These are phyloP conservation scores for Saturnispora besseyi DNA, from an alignment of 805 yeast species.

Conservation along the genomic window DNA sequence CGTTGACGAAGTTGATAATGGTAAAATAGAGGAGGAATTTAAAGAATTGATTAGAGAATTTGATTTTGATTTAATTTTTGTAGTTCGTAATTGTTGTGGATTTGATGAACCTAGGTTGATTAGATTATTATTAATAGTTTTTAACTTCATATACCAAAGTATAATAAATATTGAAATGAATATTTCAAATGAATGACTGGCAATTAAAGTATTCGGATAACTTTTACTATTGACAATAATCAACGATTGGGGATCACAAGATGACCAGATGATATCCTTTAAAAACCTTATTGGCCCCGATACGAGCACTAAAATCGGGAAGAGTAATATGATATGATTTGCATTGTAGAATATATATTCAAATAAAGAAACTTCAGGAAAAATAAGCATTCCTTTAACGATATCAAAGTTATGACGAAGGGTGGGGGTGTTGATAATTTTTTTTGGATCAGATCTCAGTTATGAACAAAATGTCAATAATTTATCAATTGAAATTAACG, in stretches of 20 bases:
- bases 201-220: constrained; percentile 21
- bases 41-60: not conserved
- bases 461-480: not conserved
- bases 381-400: constrained; percentile 1
- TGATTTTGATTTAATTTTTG: constrained; percentile 3
- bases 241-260: constrained; percentile 8
- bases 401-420: not conserved
- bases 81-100: constrained; percentile 8
- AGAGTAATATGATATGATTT: not conserved
- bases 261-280: constrained; percentile 10
- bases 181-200: constrained; percentile 25
- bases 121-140: constrained; percentile 1
- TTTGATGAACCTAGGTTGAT: constrained; percentile 12
- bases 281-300: constrained; percentile 7
- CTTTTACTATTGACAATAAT: constrained; percentile 20
- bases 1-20: not conserved
- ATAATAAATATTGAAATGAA: constrained; percentile 12
- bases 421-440: not conserved
- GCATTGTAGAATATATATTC: constrained; percentile 1
- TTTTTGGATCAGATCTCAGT: not conserved
- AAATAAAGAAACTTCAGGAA: not conserved
- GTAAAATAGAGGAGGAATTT: not conserved
- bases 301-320: constrained; percentile 1
- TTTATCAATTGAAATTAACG: not conserved
- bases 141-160: constrained; percentile 6